Conservation (phyloP, 345 rosid genomes). For the Brassica napus region DNA sequence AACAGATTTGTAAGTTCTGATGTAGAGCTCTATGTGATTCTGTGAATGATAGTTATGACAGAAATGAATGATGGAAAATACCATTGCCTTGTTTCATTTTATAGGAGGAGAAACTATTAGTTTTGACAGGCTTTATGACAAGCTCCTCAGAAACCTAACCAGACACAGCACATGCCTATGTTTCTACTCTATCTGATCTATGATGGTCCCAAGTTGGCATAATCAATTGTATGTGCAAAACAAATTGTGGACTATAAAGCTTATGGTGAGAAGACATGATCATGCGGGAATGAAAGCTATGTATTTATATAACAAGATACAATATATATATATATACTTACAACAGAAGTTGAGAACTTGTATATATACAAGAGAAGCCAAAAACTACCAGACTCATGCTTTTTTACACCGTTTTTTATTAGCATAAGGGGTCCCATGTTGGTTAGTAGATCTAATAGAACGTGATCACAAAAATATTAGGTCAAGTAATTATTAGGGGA, state of each 20-base stretch:
- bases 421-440: background rate
- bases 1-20: background rate
- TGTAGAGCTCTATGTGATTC: background rate
- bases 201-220: background rate
- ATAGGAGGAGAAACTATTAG: background rate
- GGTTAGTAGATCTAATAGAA: background rate
- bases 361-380: background rate
- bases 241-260: conserved; percentile 4
- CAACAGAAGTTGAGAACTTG: background rate
- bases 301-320: conserved; percentile 6
- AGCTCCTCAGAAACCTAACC: background rate
- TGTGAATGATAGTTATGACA: background rate
- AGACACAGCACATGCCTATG: conserved; percentile 22
- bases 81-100: background rate
- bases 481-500: background rate
- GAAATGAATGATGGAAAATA: background rate
- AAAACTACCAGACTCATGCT: background rate
- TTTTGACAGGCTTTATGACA: background rate
- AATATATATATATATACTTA: background rate
- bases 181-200: background rate
- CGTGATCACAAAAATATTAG: background rate
- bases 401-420: background rate
- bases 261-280: conserved; percentile 4
- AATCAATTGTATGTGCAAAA: background rate
- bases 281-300: background rate